phyloP scores from a whole-genome alignment of 805 yeast species.

The Starmerella khaoyaiensis region DNA sequence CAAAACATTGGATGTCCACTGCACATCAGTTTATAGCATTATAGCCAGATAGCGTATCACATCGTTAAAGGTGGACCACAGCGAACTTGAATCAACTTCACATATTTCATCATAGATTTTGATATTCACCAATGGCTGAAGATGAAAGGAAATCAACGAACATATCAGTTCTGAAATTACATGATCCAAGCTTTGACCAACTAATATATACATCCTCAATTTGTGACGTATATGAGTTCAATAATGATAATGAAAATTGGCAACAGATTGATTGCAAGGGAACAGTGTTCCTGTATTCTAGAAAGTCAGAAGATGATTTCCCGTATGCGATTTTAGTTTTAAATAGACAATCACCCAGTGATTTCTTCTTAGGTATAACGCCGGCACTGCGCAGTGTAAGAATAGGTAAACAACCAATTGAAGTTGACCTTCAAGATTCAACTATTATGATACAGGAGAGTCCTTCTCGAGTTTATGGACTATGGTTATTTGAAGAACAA shows the following conservation, averaged over 20 bases:
- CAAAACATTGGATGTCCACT: background rate
- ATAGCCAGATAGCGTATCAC: too few relatives aligned
- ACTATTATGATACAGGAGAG: constrained; percentile 28
- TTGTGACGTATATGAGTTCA: constrained; percentile 31
- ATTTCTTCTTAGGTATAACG: constrained; percentile 28
- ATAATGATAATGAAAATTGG: constrained; percentile 27
- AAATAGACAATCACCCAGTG: constrained; percentile 26
- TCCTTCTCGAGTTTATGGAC: constrained; percentile 28
- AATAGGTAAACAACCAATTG: constrained; percentile 23
- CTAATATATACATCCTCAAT: constrained; percentile 30
- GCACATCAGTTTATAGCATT: too few relatives aligned
- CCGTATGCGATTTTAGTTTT: constrained; percentile 31
- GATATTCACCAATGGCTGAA: constrained; percentile 22
- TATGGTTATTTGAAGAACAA: constrained; percentile 29
- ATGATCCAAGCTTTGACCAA: constrained; percentile 29
- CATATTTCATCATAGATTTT: constrained; percentile 38
- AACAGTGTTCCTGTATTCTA: constrained; percentile 30
- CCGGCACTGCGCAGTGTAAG: constrained; percentile 21
- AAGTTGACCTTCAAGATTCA: constrained; percentile 26
- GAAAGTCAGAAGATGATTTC: constrained; percentile 22
- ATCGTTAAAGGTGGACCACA: too few relatives aligned
- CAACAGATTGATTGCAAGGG: constrained; percentile 31
- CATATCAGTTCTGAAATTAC: constrained; percentile 26
- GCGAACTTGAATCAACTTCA: too few relatives aligned
- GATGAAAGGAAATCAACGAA: constrained; percentile 22